Evolutionary conservation across 805 yeast genomes (phyloP), one percentile per base, ranked within the genome.

Genomic region (Debaryomyces hansenii): DNA sequence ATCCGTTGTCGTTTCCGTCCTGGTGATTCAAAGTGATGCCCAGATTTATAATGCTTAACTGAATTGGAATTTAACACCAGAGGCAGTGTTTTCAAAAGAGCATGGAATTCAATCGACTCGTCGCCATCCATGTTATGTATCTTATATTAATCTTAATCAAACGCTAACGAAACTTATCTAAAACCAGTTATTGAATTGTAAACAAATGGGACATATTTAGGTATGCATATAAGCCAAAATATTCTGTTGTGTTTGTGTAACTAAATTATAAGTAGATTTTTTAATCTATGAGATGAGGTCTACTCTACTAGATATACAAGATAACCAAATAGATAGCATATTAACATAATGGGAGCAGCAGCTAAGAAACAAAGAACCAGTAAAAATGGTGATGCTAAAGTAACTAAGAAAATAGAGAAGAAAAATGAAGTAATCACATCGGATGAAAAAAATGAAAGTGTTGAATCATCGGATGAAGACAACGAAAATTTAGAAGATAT

Each of bases 381-480:
- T 40, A 48, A 49, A 24, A 33, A 49, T 37, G 38, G 55, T 32
- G 45, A 42, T 14, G 12, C 34, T 5, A 47, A 38, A 32, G 38
- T 10, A 7, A 20, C 37, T 14, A 38, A 37, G 38, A 36, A 15
- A 29, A 24, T 16, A 24, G 40, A 14, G 29, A 32, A n/a, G 33
- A 45, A 41, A 41, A 21, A n/a, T 16, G 28, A 48, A 18, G 48
- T 42, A n/a, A 44, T 37, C 37, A 43, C 50, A 2, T 24, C 27
- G 37, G 49, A 40, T n/a, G 58, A 51, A 40, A 64, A 56, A 24
- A 59, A 51, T 20, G 21, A 75, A 12, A 12, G 63, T 41, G 71
- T 66, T 35, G 67, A 69, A 34, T 50, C 34, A 18, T 42, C 35
- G 6, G 44, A 37, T 11, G 47, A 46, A 20, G 54, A 46, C 18